Conservation (phyloP, 78 protist species). For the Andalucia godoyi region DNA sequence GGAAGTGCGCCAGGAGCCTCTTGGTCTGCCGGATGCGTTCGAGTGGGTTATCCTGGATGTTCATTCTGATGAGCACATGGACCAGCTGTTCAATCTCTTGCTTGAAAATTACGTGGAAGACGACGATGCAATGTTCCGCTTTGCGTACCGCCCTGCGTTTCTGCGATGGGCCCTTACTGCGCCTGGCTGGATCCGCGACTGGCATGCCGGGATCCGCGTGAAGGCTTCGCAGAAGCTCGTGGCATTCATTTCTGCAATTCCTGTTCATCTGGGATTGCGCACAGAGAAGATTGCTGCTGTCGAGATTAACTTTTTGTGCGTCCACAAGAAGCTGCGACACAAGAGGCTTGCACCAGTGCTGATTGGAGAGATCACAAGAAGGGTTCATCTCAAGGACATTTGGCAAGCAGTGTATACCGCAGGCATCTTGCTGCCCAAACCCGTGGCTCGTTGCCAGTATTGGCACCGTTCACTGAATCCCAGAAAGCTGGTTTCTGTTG, state of each 20-base stretch:
- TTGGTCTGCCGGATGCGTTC: slow-evolving; percentile 66
- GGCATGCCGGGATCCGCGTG: slow-evolving; percentile 86
- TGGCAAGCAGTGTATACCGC: slow-evolving; percentile 88
- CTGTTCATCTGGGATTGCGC: slow-evolving; percentile 53
- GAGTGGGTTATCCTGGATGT: slow-evolving; percentile 68
- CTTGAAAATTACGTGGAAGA: slow-evolving; percentile 92
- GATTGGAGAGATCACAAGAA: slow-evolving; percentile 93
- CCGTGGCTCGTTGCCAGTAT: slow-evolving; percentile 68
- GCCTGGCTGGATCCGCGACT: slow-evolving; percentile 67
- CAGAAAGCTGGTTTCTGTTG: slow-evolving; percentile 65
- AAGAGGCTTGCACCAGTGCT: slow-evolving; percentile 92
- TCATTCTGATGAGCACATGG: slow-evolving; percentile 35
- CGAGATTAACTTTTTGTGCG: slow-evolving; percentile 97
- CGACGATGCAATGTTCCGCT: slow-evolving; percentile 95
- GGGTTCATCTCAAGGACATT: slow-evolving; percentile 60
- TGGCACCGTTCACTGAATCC: slow-evolving; percentile 88
- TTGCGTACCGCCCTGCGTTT: slow-evolving; percentile 84
- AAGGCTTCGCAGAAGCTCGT: slow-evolving; percentile 42
- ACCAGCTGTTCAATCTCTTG: slow-evolving; percentile 70
- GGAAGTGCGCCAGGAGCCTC: slow-evolving; percentile 68
- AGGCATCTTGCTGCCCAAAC: slow-evolving; percentile 79
- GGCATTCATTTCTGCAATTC: slow-evolving; percentile 90
- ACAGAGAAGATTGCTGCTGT: slow-evolving; percentile 6
- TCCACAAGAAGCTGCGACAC: slow-evolving; percentile 80
- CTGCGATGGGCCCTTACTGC: slow-evolving; percentile 90